A percentile compares a stretch with the other conserved stretches of the same genome.
These are phyloP conservation scores for Cyberlindnera veronae DNA, from an alignment of 805 yeast genomes.

Conservation along the genomic window DNA sequence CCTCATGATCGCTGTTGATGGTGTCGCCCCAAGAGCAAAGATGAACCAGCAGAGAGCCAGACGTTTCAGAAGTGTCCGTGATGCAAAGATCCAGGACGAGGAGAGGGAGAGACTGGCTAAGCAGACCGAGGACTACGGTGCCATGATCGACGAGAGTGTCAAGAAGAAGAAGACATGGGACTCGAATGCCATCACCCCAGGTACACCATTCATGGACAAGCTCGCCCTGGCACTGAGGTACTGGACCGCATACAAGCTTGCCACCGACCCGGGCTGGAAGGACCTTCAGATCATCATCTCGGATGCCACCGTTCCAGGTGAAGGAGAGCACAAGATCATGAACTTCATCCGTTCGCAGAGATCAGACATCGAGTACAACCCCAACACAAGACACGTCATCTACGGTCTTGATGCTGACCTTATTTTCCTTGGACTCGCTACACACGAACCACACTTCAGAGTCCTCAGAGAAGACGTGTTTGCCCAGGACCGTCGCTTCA, in stretches of 20 bases:
- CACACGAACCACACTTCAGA: slow-evolving; percentile 96
- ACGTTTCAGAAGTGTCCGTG: slow-evolving; percentile 90
- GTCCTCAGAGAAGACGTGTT: slow-evolving; percentile 96
- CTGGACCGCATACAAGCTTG: slow-evolving; percentile 82
- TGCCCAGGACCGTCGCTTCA: slow-evolving; percentile 50
- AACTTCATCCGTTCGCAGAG: slow-evolving; percentile 89
- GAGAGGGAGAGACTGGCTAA: slow-evolving; percentile 51
- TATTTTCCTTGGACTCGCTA: slow-evolving; percentile 91
- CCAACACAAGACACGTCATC: slow-evolving; percentile 93
- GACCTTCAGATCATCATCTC: slow-evolving; percentile 70
- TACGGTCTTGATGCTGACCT: slow-evolving; percentile 98
- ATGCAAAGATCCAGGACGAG: slow-evolving; percentile 82
- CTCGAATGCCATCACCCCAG: slow-evolving; percentile 92
- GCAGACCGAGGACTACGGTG: slow-evolving; percentile 42
- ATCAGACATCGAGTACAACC: slow-evolving; percentile 79
- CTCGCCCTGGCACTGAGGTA: slow-evolving; percentile 78
- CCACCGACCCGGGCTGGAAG: slow-evolving; percentile 86
- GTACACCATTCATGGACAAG: slow-evolving; percentile 93
- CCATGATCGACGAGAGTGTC: slow-evolving; percentile 69
- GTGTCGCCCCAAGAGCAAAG: slow-evolving; percentile 98
- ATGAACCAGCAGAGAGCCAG: slow-evolving; percentile 98
- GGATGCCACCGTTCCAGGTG: slow-evolving; percentile 97
- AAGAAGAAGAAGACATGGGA: slow-evolving; percentile 79
- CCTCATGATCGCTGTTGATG: slow-evolving; percentile 95
- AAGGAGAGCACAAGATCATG: slow-evolving; percentile 98